Evolutionary conservation across 1,284 basidiomycete genomes (phyloP).

Genomic region (Lentinus polychrous): DNA sequence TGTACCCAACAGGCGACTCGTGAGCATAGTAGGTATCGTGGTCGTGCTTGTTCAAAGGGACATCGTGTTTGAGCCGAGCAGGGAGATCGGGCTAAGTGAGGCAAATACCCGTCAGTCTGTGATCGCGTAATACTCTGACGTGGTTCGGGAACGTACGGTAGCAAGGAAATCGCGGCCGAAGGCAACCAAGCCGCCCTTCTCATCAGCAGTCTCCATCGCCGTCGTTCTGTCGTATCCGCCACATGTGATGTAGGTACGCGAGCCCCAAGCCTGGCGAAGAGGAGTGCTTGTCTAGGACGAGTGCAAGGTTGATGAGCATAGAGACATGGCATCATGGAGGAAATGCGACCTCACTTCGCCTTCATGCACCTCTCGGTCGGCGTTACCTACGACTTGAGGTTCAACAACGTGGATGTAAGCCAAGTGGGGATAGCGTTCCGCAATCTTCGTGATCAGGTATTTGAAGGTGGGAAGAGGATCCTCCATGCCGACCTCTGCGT

Average conservation of each 20-base stretch:
- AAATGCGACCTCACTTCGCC: no score
- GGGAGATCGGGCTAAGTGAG: constrained; percentile 38
- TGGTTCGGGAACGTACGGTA: constrained; percentile 24
- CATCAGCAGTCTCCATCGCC: constrained; percentile 21
- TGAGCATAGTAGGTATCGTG: constrained; percentile 27
- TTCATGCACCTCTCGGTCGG: constrained; percentile 11
- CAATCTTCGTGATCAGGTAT: constrained; percentile 30
- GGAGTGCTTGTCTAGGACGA: constrained; percentile 21
- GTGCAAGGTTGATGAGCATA: constrained; percentile 1
- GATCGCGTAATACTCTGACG: not conserved
- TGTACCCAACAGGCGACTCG: constrained; percentile 28
- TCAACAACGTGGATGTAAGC: constrained; percentile 51
- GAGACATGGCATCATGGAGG: no score
- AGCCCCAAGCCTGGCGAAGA: constrained; percentile 22
- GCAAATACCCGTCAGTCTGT: not conserved
- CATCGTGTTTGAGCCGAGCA: constrained; percentile 27
- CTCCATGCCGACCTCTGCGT: constrained; percentile 35
- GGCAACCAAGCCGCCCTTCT: constrained; percentile 31
- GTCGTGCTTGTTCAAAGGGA: constrained; percentile 27
- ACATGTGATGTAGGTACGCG: constrained; percentile 25
- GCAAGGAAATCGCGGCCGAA: constrained; percentile 42
- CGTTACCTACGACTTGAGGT: constrained; percentile 23
- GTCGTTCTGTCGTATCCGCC: constrained; percentile 26
- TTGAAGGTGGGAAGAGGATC: constrained; percentile 41
- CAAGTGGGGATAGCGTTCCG: constrained; percentile 35